Conservation (phyloP, 805 yeast genomes). For the Starmerella asiatica region DNA sequence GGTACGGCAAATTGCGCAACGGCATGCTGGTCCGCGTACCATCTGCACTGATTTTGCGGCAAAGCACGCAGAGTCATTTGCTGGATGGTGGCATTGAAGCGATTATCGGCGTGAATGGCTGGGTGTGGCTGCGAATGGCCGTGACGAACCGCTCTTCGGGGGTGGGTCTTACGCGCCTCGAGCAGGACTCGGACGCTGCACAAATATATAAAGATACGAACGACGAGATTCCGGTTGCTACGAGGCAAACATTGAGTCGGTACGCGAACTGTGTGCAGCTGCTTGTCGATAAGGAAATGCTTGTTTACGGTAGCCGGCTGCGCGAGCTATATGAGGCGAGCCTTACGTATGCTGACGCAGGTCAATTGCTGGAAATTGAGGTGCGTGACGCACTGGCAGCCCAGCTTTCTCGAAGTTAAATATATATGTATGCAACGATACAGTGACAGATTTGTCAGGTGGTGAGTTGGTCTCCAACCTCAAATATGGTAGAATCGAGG, state of each 20-base stretch:
- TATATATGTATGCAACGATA: no score
- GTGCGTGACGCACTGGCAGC: constrained; percentile 45
- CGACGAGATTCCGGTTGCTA: constrained; percentile 48
- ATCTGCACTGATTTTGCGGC: constrained; percentile 63
- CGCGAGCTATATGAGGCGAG: constrained; percentile 80
- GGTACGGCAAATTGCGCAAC: constrained; percentile 88
- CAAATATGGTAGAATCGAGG: no score
- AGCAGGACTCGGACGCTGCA: constrained; percentile 80
- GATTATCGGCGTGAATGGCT: constrained; percentile 90
- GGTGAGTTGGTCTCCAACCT: no score
- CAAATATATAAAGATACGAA: constrained; percentile 87
- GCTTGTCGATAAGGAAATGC: constrained; percentile 69
- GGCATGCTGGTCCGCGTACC: constrained; percentile 78
- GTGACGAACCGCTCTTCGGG: constrained; percentile 11
- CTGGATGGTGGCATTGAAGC: constrained; percentile 90
- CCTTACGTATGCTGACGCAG: constrained; percentile 56
- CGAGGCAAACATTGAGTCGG: constrained; percentile 64
- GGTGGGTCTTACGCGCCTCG: constrained; percentile 62
- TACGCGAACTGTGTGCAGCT: constrained; percentile 77
- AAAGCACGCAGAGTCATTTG: constrained; percentile 74
- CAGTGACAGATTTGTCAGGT: no score
- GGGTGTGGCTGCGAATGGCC: constrained; percentile 78
- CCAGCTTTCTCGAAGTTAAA: no score
- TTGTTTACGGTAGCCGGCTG: constrained; percentile 70
- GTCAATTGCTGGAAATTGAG: constrained; percentile 58